phyloP scores from a whole-genome alignment of 495 filamentous ascomycete genomes.

The Amorphotheca resinae region DNA sequence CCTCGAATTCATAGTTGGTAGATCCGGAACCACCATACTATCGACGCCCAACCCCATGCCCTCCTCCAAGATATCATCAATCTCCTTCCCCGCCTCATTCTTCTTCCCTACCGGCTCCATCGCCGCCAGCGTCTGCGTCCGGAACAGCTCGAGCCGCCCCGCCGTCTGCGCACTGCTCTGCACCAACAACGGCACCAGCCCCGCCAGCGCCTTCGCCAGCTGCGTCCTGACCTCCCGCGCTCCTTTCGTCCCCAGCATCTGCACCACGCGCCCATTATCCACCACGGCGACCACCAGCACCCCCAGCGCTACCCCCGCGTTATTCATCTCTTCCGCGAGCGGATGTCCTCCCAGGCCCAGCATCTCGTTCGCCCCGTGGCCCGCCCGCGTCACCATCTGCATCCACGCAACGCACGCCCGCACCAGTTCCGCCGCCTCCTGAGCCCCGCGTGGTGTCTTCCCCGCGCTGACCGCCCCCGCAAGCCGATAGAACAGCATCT shows the following conservation, averaged over 20 bases:
- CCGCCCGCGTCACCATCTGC: slow-evolving; percentile 20
- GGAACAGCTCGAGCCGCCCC: slow-evolving; percentile 36
- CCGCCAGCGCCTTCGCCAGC: slow-evolving; percentile 35
- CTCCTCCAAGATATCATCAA: slow-evolving; percentile 37
- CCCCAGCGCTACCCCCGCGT: slow-evolving; percentile 39
- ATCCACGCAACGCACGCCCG: slow-evolving; percentile 26
- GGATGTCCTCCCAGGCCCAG: slow-evolving; percentile 26
- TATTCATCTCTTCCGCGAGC: slow-evolving; percentile 24
- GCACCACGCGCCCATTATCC: slow-evolving; percentile 36
- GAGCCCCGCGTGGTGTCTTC: slow-evolving; percentile 16
- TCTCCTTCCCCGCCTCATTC: slow-evolving; percentile 31
- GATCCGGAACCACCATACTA: slow-evolving; percentile 47
- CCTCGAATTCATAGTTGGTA: slow-evolving; percentile 62
- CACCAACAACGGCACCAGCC: slow-evolving; percentile 40
- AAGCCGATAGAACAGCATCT: slow-evolving; percentile 39
- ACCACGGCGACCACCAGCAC: slow-evolving; percentile 33
- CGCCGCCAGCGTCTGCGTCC: slow-evolving; percentile 34
- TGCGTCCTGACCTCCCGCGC: slow-evolving; percentile 35
- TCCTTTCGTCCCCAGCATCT: slow-evolving; percentile 28
- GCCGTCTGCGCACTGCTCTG: slow-evolving; percentile 38
- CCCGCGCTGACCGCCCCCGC: slow-evolving; percentile 32
- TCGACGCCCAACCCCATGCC: slow-evolving; percentile 32
- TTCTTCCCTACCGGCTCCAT: slow-evolving; percentile 34
- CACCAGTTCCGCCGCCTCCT: slow-evolving; percentile 23
- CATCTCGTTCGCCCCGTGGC: slow-evolving; percentile 21